Percentiles rank a stretch among this genome's conserved stretches.
Evolutionary conservation across 345 rosid species (phyloP).

Genomic region (Pelargonium nanum): DNA sequence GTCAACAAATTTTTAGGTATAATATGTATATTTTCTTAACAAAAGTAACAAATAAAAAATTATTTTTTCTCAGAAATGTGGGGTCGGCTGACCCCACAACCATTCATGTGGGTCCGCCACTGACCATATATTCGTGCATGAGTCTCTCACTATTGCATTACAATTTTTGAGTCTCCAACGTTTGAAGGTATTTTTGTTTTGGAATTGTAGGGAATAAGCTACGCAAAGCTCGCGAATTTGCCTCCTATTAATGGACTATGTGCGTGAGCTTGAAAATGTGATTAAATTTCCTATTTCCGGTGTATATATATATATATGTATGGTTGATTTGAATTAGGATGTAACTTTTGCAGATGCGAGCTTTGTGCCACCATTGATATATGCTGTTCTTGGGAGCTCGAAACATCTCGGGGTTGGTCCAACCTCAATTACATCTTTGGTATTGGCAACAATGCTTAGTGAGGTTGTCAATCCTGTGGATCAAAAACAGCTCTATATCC

Average conservation of each 20-base stretch:
- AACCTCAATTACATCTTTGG: constrained; percentile 34
- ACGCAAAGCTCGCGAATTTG: constrained; percentile 37
- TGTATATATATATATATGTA: neutral
- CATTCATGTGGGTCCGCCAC: neutral
- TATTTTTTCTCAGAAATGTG: too few relatives aligned
- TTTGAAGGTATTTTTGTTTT: constrained; percentile 4
- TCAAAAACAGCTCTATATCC: constrained; percentile 16
- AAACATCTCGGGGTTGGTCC: constrained; percentile 42
- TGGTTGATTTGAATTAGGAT: neutral
- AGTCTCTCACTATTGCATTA: neutral
- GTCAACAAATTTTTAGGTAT: too few relatives aligned
- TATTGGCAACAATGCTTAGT: constrained; percentile 31
- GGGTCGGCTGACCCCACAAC: neutral
- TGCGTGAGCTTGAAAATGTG: too few relatives aligned
- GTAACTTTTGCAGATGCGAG: constrained; percentile 25
- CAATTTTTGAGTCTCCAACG: neutral
- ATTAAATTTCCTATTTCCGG: neutral
- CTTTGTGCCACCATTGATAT: constrained; percentile 48
- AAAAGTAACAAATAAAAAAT: too few relatives aligned
- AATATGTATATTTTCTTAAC: too few relatives aligned
- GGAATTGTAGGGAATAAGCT: constrained; percentile 31
- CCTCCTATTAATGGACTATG: constrained; percentile 39
- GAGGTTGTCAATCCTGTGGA: constrained; percentile 17
- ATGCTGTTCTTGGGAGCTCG: constrained; percentile 46
- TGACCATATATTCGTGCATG: neutral